Base-by-base conservation (phyloP, 2,329 filamentous ascomycete species). In the Lasiodiplodia hormozganensis region DNA sequence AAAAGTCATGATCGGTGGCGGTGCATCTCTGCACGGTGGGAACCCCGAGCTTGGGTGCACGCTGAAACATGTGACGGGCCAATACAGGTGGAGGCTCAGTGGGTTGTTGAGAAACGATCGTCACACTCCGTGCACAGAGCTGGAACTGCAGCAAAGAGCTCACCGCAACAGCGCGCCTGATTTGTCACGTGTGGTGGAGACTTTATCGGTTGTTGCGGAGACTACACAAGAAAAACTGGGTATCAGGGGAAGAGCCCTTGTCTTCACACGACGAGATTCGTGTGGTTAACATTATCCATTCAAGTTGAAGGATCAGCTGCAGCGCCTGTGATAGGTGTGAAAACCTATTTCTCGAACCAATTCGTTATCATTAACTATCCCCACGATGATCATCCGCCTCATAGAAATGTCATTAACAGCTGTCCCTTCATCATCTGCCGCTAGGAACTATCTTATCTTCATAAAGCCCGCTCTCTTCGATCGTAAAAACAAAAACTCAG, bases 101-200 rank as follows among this genome's bases (percentile, higher is more conserved):
- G 38, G 58, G 54, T 25, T 62, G 23, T 25, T 28, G 40, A 62
- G 25, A 31, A 34, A 38, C 21, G 60, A 64, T 64, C 60, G 60
- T 38, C 60, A 10, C 23, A 18, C 16, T 25, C 40, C 43, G 60
- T 14, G 31, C 38, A 49, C 21, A 38, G 31, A 25, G 34, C 8
- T 21, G 47, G 31, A n/a, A 21, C 43, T 21, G 18, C n/a, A 38
- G 31, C 28, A 49, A 28, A 25, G 25, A 23, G 60, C 60, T 38
- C 60, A 64, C 60, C 60, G 60, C 60, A 64, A 52, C 18, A 51
- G 60, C 14, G 36, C 43, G 60, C 60, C 60, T 52, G 31, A 64
- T 40, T 64, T 23, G 43, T 4, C 56, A 60, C n/a, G 60, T 18
- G 28, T 36, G 12, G n/a, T 25, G 28, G 47, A 12, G 40, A 60